Percentiles rank a stretch among this genome's conserved stretches.
Evolutionary conservation across 2,329 filamentous ascomycete species (phyloP).

Genomic region (Cladosporium sp.): DNA sequence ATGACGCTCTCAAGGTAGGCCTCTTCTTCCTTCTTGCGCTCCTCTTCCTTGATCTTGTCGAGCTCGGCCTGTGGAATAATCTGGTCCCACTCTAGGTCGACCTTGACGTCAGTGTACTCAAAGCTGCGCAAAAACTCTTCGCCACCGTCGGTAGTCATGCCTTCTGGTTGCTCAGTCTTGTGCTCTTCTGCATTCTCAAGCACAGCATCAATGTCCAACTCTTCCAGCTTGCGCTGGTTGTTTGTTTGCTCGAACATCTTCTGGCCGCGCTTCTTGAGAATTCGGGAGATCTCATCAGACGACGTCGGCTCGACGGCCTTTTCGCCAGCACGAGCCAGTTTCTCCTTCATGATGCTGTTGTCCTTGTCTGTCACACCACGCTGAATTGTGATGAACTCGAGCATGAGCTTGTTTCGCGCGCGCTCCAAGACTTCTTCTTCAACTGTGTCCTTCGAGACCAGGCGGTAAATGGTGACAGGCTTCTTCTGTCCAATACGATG

Average conservation of each 20-base stretch:
- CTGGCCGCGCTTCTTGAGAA: slow-evolving; percentile 96
- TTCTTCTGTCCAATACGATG: slow-evolving; percentile 97
- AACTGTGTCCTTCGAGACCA: slow-evolving; percentile 97
- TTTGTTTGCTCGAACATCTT: slow-evolving; percentile 98
- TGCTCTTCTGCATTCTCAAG: slow-evolving; percentile 96
- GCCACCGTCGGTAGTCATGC: slow-evolving; percentile 91
- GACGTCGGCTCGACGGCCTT: slow-evolving; percentile 75
- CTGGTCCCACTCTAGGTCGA: slow-evolving; percentile 95
- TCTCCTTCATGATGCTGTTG: slow-evolving; percentile 73
- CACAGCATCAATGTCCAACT: slow-evolving; percentile 95
- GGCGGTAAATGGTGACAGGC: slow-evolving; percentile 91
- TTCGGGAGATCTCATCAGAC: slow-evolving; percentile 91
- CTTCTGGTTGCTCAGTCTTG: slow-evolving; percentile 91
- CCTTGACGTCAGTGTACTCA: slow-evolving; percentile 96
- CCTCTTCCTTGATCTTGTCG: slow-evolving; percentile 83
- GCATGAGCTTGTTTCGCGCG: slow-evolving; percentile 92
- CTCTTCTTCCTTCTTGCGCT: slow-evolving; percentile 80
- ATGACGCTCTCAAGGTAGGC: slow-evolving; percentile 79
- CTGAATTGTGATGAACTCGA: slow-evolving; percentile 97
- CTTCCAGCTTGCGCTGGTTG: slow-evolving; percentile 94
- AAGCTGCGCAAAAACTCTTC: slow-evolving; percentile 89
- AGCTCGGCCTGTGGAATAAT: slow-evolving; percentile 95
- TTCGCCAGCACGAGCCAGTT: slow-evolving; percentile 65
- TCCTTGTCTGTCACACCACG: slow-evolving; percentile 89
- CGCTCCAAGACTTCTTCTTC: slow-evolving; percentile 97